Base-by-base conservation (phyloP, 192 early-diverging fungal genomes). In the Coemansia sp. region DNA sequence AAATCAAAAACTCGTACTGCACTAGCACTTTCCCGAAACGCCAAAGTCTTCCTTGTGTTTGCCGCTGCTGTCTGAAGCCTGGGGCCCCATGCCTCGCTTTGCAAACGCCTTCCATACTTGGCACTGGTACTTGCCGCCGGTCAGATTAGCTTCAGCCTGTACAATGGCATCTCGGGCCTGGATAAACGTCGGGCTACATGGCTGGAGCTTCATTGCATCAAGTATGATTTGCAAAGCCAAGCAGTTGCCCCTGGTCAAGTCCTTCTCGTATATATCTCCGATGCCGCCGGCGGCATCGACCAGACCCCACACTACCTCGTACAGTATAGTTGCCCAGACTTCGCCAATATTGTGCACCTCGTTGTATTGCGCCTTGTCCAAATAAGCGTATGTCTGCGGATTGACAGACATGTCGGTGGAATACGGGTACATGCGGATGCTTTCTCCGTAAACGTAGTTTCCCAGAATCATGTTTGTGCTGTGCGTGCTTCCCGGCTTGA, bases 281-380 rank as follows among this genome's bases (percentile, higher is more conserved):
- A 84, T 84, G 32, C 84, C 88, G 4, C 86, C 87, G 32, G 68
- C 66, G 55, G 54, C 54, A 32, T 89, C 87, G 12, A 89, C 81
- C 33, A 93, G 64, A 66, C 85, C 87, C 85, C 91, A 91, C 60
- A 87, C 86, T 32, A 92, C 86, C 71, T 96, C 94, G 75, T 92
- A 95, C 42, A 98, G 84, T 69, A 95, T 96, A 58, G 84, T 87
- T 4, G 94, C 94, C 96, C 96, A 98, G 6, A 98, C 93, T 67
- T 89, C 88, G 48, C 96, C 96, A 73, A 92, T 94, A 61, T 90
- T 90, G 70, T 97, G 95, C 4, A 92, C 95, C 31, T 92, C 95
- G 89, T 92, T 92, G 81, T 96, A 97, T 8, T 81, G 89, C n/a
- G 88, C 89, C 45, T 85, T 87, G 51, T 88, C 86, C 69, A 98